These are phyloP conservation scores for Tulasnella calospora DNA, from an alignment of 768 basidiomycete genomes.

Conservation along the genomic window DNA sequence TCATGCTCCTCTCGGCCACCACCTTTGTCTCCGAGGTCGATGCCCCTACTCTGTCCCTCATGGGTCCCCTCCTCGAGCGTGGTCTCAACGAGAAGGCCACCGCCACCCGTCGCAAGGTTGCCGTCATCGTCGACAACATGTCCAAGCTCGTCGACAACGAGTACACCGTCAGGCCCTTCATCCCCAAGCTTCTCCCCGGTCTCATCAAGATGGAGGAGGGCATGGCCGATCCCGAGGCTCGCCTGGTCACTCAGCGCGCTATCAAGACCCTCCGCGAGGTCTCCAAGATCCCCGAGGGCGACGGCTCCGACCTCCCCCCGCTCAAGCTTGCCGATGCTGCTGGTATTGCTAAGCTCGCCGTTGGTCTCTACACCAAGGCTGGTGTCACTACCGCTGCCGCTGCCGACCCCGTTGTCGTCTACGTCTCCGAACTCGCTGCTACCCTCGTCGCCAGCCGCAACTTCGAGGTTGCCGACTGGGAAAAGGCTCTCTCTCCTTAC, in stretches of 20 bases:
- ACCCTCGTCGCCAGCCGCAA: slow-evolving; percentile 86
- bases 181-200: slow-evolving; percentile 91
- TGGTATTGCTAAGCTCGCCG: slow-evolving; percentile 60
- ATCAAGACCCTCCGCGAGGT: slow-evolving; percentile 95
- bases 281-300: slow-evolving; percentile 79
- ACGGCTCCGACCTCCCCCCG: slow-evolving; percentile 88
- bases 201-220: slow-evolving; percentile 91
- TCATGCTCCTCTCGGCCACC: slow-evolving; percentile 91
- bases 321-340: slow-evolving; percentile 69
- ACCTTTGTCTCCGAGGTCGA: slow-evolving; percentile 99
- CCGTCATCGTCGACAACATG: slow-evolving; percentile 98
- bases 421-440: slow-evolving; percentile 73
- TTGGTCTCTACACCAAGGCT: slow-evolving; percentile 80
- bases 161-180: slow-evolving; percentile 92
- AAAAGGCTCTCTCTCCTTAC: slow-evolving; percentile 64
- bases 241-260: slow-evolving; percentile 82
- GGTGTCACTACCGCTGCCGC: slow-evolving; percentile 54
- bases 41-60: slow-evolving; percentile 91
- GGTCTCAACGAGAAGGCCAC: slow-evolving; percentile 93
- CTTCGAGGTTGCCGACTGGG: slow-evolving; percentile 88
- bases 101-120: slow-evolving; percentile 94
- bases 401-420: slow-evolving; percentile 54
- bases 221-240: slow-evolving; percentile 98
- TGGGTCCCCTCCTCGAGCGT: slow-evolving; percentile 93
- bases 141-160: slow-evolving; percentile 94